phyloP scores from a whole-genome alignment of 2,329 filamentous ascomycete genomes.

The Talaromyces sp. region DNA sequence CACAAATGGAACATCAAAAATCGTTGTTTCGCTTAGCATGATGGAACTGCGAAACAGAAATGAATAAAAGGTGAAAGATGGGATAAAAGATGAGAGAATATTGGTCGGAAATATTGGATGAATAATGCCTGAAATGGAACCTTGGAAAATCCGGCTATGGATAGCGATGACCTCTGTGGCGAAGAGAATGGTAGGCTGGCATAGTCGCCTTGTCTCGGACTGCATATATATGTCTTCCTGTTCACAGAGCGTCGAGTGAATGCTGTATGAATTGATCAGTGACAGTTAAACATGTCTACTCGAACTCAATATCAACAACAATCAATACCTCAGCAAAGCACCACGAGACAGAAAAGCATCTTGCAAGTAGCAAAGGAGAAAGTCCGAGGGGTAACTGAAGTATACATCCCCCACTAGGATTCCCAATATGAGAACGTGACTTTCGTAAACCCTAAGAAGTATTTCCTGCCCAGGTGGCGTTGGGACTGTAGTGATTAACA shows the following conservation, averaged over 20 bases:
- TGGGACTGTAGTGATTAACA: no score
- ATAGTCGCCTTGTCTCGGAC: no score
- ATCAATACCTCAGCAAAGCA: neutral
- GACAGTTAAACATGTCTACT: no score
- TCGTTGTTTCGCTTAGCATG: neutral
- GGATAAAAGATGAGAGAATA: neutral
- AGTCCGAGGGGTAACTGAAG: neutral
- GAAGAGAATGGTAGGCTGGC: no score
- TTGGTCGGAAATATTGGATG: neutral
- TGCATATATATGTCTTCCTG: no score
- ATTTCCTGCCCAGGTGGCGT: no score
- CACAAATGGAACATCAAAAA: constrained; percentile 2
- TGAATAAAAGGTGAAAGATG: no score
- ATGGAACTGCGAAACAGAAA: no score
- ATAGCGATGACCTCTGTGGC: no score
- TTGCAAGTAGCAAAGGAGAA: neutral
- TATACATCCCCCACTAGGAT: neutral
- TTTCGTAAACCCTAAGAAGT: neutral
- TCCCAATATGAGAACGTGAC: neutral
- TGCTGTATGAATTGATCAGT: no score
- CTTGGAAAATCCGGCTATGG: no score
- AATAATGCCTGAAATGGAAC: neutral
- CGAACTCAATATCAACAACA: neutral
- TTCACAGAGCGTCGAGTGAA: no score
- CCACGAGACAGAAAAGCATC: neutral